Base-by-base conservation (phyloP, 2,329 filamentous ascomycete species). In the Hymenoscyphus linearis region DNA sequence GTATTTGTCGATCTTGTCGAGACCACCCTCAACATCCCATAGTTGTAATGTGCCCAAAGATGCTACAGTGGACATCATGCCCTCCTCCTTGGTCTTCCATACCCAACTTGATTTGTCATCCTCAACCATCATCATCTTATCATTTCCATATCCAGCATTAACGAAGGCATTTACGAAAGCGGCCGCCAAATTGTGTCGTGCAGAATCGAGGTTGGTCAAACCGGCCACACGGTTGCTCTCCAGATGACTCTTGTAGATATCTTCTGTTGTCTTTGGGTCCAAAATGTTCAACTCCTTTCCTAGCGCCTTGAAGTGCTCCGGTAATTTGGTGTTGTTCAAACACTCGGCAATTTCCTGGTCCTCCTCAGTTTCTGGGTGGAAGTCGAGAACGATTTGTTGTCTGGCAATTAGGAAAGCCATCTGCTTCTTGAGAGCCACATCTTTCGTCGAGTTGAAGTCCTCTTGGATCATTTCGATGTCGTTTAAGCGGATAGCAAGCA, bases 241-340 rank as follows among this genome's bases (percentile, higher is more conserved):
- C 4, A 99, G 84, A 76, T 99, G 95, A 72, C 92, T 96, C 81
- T 99, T 99, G 84, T 99, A 99, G 70, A 99, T 99, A 71, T 99
- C 96, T 74, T 99, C 95, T 0, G 93, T 96, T 52, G 91, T 90
- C 80, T 97, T 98, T 37, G 95, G 95, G 65, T 99, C 95, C 50
- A 98, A 80, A 58, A 99, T 93, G 76, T 99, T 98, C 59, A 99
- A 82, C 75, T 99, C 95, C 77, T 97, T 97, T 61, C 88, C 96
- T 35, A 99, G 80, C 4, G 89, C 85, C 76, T 96, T 96, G 83
- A 96, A 99, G 76, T 98, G 89, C 65, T 96, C 91, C 1, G 93
- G 87, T 61, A 99, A 78, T 71, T 89, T 91, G 18, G 89, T 86
- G 76, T 98, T 99, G 74, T 90, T 90, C 60, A 97, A 77, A 68